These are phyloP conservation scores for Fomitiporia mediterranea DNA, from an alignment of 1,284 basidiomycete species.

Conservation along the genomic window DNA sequence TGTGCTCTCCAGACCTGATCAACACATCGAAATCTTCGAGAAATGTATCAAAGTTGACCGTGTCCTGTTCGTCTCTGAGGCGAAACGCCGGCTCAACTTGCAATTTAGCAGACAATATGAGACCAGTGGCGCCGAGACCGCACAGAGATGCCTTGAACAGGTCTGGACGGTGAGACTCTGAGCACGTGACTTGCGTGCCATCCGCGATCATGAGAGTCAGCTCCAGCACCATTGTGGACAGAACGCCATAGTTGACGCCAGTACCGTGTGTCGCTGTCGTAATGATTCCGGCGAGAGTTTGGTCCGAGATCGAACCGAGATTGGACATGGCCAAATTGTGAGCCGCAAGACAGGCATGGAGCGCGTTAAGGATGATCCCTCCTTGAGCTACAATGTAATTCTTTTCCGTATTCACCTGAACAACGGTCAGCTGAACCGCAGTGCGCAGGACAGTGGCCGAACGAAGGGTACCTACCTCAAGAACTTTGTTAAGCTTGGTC, in stretches of 20 bases:
- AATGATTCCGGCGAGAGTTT: constrained; percentile 91
- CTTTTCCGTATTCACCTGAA: constrained; percentile 70
- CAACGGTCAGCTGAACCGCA: too few species aligned
- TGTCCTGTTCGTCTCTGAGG: constrained; percentile 73
- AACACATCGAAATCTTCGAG: constrained; percentile 52
- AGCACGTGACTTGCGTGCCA: constrained; percentile 66
- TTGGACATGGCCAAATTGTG: constrained; percentile 84
- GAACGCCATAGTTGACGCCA: constrained; percentile 75
- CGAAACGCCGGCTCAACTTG: constrained; percentile 82
- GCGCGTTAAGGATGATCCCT: constrained; percentile 73
- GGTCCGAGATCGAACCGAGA: constrained; percentile 95
- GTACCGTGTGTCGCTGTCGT: constrained; percentile 95
- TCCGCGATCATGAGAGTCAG: constrained; percentile 74
- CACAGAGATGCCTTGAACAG: constrained; percentile 92
- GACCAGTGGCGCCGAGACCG: constrained; percentile 89
- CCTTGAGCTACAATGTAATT: constrained; percentile 67
- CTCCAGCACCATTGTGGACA: constrained; percentile 79
- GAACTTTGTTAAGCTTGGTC: constrained; percentile 59
- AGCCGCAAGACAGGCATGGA: constrained; percentile 66
- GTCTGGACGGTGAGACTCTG: constrained; percentile 58
- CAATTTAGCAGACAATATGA: constrained; percentile 79
- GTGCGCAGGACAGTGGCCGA: not conserved
- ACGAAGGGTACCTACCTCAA: constrained; percentile 56
- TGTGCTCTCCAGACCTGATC: constrained; percentile 72
- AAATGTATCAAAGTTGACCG: constrained; percentile 63